Evolutionary conservation across 306 rosid species (phyloP).

Genomic region (Cucurbita pepo): DNA sequence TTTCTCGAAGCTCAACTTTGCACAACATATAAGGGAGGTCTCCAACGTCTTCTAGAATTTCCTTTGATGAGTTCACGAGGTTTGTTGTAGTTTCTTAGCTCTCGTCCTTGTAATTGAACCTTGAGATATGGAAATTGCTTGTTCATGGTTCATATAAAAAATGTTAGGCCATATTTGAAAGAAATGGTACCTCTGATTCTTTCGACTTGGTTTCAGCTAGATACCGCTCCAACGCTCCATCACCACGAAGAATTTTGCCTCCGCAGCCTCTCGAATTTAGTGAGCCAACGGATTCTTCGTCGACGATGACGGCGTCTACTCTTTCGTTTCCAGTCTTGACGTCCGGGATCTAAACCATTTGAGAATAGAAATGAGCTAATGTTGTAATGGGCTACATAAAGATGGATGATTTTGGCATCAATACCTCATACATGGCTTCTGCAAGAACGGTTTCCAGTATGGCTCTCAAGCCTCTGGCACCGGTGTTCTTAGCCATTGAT

Average conservation of each 20-base stretch:
- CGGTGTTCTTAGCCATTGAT: constrained; percentile 89
- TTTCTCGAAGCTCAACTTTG: too few relatives aligned
- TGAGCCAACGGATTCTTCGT: constrained; percentile 64
- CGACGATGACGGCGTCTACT: constrained; percentile 72
- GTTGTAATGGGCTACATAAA: neutral
- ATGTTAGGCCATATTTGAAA: neutral
- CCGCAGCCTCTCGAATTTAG: constrained; percentile 45
- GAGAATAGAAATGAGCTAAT: neutral
- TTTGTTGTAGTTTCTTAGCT: too few relatives aligned
- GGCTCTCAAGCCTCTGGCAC: constrained; percentile 92
- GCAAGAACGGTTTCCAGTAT: constrained; percentile 68
- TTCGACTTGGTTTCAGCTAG: constrained; percentile 31
- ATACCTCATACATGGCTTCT: constrained; percentile 90
- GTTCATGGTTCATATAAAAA: neutral
- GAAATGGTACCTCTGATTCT: constrained; percentile 38
- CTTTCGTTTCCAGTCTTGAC: constrained; percentile 56
- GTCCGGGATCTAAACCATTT: constrained; percentile 59
- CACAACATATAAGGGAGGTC: too few relatives aligned
- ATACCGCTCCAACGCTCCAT: constrained; percentile 52
- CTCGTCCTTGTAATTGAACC: too few relatives aligned
- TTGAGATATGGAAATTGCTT: too few relatives aligned
- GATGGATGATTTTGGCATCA: neutral
- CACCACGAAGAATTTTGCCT: constrained; percentile 68
- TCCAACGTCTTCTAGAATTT: too few relatives aligned
- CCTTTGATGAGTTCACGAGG: too few relatives aligned